Percentiles rank a stretch among this genome's conserved stretches.
These are phyloP conservation scores for Globisporangium emineosum DNA, from an alignment of 352 stramenopile species.

Conservation along the genomic window DNA sequence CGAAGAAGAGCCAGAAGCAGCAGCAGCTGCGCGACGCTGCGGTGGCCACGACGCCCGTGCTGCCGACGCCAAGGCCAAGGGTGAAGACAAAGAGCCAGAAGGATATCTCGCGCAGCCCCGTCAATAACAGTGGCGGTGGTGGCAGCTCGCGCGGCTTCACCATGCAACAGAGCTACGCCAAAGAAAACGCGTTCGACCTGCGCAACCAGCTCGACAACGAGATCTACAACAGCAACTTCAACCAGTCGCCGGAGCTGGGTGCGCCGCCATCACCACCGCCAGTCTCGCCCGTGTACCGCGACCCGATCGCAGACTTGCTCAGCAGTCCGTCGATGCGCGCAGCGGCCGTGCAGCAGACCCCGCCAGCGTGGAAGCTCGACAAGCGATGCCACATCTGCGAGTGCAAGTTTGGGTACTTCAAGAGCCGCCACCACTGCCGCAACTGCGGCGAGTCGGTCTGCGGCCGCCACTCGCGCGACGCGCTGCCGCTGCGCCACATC, in stretches of 20 bases:
- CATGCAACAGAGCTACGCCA: neutral
- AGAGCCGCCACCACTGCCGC: conserved; percentile 76
- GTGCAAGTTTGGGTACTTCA: conserved; percentile 74
- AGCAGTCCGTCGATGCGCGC: conserved; percentile 14
- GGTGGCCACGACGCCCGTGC: neutral
- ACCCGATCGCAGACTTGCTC: conserved; percentile 21
- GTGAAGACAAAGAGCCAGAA: neutral
- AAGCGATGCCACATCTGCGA: conserved; percentile 64
- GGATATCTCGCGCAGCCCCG: neutral
- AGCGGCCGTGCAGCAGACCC: conserved; percentile 19
- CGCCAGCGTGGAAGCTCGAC: conserved; percentile 53
- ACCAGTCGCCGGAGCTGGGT: neutral
- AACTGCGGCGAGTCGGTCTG: conserved; percentile 82
- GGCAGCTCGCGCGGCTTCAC: neutral
- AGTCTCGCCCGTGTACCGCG: conserved; percentile 7
- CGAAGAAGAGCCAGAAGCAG: conserved; percentile 13
- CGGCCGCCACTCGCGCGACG: conserved; percentile 56
- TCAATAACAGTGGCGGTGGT: neutral
- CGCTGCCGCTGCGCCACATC: conserved; percentile 56
- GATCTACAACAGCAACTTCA: neutral
- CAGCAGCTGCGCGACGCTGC: conserved; percentile 11
- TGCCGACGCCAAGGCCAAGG: neutral
- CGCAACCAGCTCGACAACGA: conserved; percentile 2
- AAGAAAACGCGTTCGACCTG: conserved; percentile 6
- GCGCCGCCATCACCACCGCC: neutral